Conservation (phyloP, 192 early-diverging fungal species). For the Mortierella claussenii region DNA sequence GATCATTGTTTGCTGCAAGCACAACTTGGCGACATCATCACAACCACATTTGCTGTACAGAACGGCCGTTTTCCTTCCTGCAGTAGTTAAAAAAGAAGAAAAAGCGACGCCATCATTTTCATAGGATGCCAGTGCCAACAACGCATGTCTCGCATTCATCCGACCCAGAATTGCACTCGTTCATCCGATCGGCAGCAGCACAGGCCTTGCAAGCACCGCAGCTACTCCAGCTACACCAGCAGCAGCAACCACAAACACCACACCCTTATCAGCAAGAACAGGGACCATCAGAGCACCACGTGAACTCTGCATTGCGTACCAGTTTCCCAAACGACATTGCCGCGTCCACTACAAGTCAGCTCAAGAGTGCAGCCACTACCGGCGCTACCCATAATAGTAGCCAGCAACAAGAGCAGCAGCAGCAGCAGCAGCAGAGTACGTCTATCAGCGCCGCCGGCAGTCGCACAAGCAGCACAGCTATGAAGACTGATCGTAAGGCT, state of each 20-base stretch:
- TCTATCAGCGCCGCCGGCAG: background rate
- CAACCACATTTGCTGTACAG: too few species aligned
- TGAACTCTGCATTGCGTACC: background rate
- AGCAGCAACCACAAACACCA: background rate
- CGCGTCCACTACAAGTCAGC: background rate
- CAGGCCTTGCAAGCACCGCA: background rate
- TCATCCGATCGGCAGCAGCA: background rate
- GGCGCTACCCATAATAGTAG: background rate
- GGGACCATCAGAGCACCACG: too few species aligned
- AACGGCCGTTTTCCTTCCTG: too few species aligned
- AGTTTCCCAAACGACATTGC: background rate
- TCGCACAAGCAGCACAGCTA: conserved; percentile 1
- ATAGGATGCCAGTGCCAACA: conserved; percentile 27
- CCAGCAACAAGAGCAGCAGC: too few species aligned
- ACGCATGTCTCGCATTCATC: conserved; percentile 11
- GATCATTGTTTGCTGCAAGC: too few species aligned
- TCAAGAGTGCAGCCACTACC: background rate
- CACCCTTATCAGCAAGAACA: too few species aligned
- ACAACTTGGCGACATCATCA: too few species aligned
- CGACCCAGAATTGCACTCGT: background rate
- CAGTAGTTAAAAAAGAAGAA: background rate
- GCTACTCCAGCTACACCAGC: background rate
- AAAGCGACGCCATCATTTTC: background rate
- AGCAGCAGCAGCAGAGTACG: background rate
- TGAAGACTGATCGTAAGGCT: conserved; percentile 36